Evolutionary conservation across 2,329 filamentous ascomycete species (phyloP).

Genomic region (Apiospora kogelbergensis): DNA sequence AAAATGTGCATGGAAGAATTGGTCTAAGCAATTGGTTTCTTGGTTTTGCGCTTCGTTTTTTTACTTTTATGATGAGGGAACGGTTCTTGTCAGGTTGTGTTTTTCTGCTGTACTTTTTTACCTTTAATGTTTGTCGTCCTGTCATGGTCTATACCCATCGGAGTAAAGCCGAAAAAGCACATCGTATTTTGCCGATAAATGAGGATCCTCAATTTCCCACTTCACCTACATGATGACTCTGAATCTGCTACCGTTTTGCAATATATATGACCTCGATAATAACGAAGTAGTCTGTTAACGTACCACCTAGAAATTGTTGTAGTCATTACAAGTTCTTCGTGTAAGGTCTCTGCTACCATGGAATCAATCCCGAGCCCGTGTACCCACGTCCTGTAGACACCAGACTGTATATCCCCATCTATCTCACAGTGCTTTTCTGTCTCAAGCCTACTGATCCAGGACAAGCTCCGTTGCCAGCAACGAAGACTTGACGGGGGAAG

Average conservation of each 20-base stretch:
- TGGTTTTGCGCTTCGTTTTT: not conserved
- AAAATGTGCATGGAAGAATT: constrained; percentile 9
- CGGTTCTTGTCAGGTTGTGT: constrained; percentile 5
- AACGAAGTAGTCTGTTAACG: not conserved
- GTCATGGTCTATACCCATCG: constrained; percentile 12
- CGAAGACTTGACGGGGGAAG: too few relatives aligned
- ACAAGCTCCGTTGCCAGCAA: too few relatives aligned
- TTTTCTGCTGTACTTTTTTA: constrained; percentile 3
- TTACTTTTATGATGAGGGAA: constrained; percentile 1
- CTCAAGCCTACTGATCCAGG: too few relatives aligned
- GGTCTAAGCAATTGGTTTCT: constrained; percentile 3
- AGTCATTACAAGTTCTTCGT: too few relatives aligned
- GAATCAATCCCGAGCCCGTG: too few relatives aligned
- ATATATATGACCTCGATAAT: not conserved
- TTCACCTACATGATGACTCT: not conserved
- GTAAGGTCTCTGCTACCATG: too few relatives aligned
- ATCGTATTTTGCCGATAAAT: constrained; percentile 7
- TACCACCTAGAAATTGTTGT: too few relatives aligned
- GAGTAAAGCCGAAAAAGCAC: constrained; percentile 10
- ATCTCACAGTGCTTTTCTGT: too few relatives aligned
- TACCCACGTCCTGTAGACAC: too few relatives aligned
- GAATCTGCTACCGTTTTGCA: not conserved
- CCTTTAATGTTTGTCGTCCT: constrained; percentile 8
- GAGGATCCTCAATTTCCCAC: not conserved
- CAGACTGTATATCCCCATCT: too few relatives aligned